A percentile compares a stretch with the other conserved stretches of the same genome.
Evolutionary conservation across 2,329 filamentous ascomycete genomes (phyloP).

Genomic region (Colletotrichum sp.): DNA sequence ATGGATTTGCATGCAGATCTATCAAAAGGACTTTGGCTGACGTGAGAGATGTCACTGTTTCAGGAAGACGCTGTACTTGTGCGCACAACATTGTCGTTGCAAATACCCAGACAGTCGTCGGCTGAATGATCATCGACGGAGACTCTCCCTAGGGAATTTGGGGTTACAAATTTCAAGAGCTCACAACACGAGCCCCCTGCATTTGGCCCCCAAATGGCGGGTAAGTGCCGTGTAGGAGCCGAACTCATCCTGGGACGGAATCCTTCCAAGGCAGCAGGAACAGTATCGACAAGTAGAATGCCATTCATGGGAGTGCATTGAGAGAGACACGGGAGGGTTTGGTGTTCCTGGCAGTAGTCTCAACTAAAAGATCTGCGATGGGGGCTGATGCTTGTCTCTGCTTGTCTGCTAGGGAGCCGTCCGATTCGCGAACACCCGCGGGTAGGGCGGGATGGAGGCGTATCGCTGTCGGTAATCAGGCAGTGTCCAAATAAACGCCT

Average conservation of each 20-base stretch:
- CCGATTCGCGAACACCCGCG: neutral
- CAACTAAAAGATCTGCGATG: neutral
- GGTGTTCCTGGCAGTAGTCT: neutral
- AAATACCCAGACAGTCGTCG: rapidly evolving
- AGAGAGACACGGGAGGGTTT: neutral
- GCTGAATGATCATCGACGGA: neutral
- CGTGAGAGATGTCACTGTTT: neutral
- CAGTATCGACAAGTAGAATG: neutral
- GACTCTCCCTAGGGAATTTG: neutral
- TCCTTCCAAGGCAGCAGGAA: neutral
- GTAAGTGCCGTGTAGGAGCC: neutral
- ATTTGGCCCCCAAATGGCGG: neutral
- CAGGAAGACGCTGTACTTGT: neutral
- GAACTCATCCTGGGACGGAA: neutral
- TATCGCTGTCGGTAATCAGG: no score
- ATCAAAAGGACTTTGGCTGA: neutral
- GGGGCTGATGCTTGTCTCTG: neutral
- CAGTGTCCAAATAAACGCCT: neutral
- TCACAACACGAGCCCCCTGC: neutral
- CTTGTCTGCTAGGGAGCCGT: neutral
- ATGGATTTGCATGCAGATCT: neutral
- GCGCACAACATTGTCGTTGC: rapidly evolving
- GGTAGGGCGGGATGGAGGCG: neutral
- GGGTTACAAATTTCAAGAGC: neutral
- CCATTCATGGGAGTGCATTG: neutral